Conservation (phyloP, 2,329 filamentous ascomycete genomes). For the Sporothrix euskadiensis region DNA sequence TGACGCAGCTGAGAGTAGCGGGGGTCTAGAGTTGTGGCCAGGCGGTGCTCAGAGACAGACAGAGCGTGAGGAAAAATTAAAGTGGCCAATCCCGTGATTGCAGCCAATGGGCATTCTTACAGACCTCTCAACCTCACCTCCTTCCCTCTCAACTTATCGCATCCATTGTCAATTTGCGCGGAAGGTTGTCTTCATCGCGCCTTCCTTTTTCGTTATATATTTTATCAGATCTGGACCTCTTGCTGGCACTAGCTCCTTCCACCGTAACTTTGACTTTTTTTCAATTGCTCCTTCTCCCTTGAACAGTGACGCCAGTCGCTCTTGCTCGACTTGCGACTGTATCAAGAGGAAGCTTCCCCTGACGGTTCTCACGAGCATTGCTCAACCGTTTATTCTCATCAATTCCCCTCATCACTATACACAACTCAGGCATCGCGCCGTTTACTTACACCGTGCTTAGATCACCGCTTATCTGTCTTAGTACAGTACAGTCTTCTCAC, state of each 20-base stretch:
- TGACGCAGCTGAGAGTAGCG: conserved; percentile 20
- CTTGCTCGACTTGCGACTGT: not conserved
- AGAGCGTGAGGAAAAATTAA: conserved; percentile 1
- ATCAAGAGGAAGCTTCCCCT: not conserved
- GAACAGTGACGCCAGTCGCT: not conserved
- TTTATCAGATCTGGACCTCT: not conserved
- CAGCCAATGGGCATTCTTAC: not conserved
- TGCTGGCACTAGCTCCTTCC: not conserved
- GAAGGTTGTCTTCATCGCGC: not conserved
- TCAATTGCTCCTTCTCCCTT: not conserved
- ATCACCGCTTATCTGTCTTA: not conserved
- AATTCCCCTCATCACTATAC: not conserved
- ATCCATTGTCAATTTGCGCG: not conserved
- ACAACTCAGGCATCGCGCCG: not conserved
- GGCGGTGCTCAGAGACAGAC: not conserved
- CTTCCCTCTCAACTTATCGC: conserved; percentile 14
- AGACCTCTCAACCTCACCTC: conserved; percentile 8
- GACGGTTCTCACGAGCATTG: not conserved
- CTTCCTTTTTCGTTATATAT: not conserved
- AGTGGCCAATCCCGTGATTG: conserved; percentile 23
- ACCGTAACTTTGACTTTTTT: not conserved
- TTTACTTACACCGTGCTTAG: not conserved
- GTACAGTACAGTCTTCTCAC: not conserved
- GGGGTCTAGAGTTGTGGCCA: conserved; percentile 2
- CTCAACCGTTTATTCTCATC: not conserved